These are phyloP conservation scores for Didymella glomerata DNA, from an alignment of 2,329 filamentous ascomycete genomes.

Conservation along the genomic window DNA sequence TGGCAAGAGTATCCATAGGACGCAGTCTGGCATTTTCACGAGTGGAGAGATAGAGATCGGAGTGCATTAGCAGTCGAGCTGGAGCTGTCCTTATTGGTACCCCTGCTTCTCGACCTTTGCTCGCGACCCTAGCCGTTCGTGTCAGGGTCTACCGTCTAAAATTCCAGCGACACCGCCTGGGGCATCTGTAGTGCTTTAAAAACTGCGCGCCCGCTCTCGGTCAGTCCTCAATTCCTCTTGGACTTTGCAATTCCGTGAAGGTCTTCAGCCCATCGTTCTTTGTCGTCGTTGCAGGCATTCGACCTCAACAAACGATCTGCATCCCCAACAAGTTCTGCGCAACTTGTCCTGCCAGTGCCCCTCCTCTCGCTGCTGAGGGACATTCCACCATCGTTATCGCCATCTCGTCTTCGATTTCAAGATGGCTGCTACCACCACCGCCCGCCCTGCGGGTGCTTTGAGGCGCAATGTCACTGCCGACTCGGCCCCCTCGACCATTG, in stretches of 20 bases:
- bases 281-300: constrained; percentile 21
- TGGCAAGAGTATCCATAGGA: constrained; percentile 29
- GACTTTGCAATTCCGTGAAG: constrained; percentile 26
- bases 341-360: constrained; percentile 19
- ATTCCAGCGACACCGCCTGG: constrained; percentile 40
- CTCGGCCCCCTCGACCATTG: constrained; percentile 61
- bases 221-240: constrained; percentile 31
- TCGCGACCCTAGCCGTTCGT: constrained; percentile 26
- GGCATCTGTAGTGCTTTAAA: constrained; percentile 19
- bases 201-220: constrained; percentile 15
- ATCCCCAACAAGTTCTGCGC: constrained; percentile 36
- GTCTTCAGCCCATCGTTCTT: constrained; percentile 17
- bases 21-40: constrained; percentile 24
- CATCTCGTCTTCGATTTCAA: constrained; percentile 15
- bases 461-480: constrained; percentile 60
- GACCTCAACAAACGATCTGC: constrained; percentile 35
- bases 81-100: constrained; percentile 25
- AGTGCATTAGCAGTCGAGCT: constrained; percentile 29
- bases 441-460: constrained; percentile 59
- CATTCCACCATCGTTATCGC: constrained; percentile 7
- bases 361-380: constrained; percentile 12
- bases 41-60: constrained; percentile 27
- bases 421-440: constrained; percentile 62
- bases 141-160: constrained; percentile 30
- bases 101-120: constrained; percentile 29